Base-by-base conservation (phyloP, 1,284 basidiomycete species). In the Peniophora sp. region DNA sequence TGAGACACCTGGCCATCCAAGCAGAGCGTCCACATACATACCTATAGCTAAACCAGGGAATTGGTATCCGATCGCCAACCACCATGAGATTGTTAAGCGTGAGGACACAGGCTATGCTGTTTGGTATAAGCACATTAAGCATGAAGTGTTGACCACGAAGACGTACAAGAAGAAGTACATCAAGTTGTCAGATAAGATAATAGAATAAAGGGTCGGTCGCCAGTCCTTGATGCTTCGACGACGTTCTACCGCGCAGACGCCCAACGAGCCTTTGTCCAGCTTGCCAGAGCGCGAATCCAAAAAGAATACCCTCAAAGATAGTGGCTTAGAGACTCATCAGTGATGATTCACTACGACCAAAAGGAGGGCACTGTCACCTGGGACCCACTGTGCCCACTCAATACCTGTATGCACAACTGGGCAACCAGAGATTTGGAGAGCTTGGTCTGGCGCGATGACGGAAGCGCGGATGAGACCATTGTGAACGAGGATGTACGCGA, bases 11-110 rank as follows among this genome's bases (percentile, higher is more conserved):
- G 15, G n/a, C 8, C 6, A 41, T 41, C 12, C 34, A 47, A 48
- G n/a, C 17, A 47, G 15, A 18, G 42, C 5, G 3, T 27, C 50
- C 18, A 50, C n/a, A n/a, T n/a, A n/a, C n/a, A n/a, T n/a, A 74
- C 73, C 67, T 68, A 53, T 72, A 73, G 47, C 73, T 73, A 50
- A 75, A 75, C 72, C 74, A 74, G 1, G 73, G 72, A 27, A 76
- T 74, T 32, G 64, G 60, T 2, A 71, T 73, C 3, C n/a, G n/a
- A n/a, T 68, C 57, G 23, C 66, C 73, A 24, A 74, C 66, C 10
- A 73, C 70, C 71, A 74, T 74, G 3, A 74, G 58, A 52, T 72
- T 72, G 57, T 72, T 73, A 51, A 73, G 65, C 2, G 72, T 52
- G 17, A 74, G 57, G 1, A 73, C 55, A 49, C 62, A 57, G 2